Base-by-base conservation (phyloP, 2,329 filamentous ascomycete genomes). In the Aspergillus fumigatus region DNA sequence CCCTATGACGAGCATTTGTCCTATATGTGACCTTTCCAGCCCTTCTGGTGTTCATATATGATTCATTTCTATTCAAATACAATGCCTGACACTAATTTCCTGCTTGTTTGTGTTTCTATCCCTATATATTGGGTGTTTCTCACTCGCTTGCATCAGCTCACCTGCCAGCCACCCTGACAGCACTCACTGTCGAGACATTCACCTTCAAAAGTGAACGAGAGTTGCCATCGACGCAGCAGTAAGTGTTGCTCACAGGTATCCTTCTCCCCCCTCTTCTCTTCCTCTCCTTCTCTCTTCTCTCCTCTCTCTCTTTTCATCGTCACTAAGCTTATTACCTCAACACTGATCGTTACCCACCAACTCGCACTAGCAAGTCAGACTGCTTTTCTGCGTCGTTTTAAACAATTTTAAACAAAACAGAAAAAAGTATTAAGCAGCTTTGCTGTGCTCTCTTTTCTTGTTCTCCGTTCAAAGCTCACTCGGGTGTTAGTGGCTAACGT, bases 271-370 rank as follows among this genome's bases (percentile, higher is more conserved):
- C 47, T 48, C 35, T 47, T 40, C 23, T 52, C 29, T 45, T 51
- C 50, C 51, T 58, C 43, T 50, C 47, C 35, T 50, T 47, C 41
- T 49, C 35, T 47, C 27, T 56, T 40, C 48, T 35, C 17, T 19
- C 17, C 49, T 40, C 51, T 47, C 41, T 49, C 35, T 47, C 27
- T 55, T 35, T 23, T 48, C 50, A 40, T 43, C 47, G 21, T 41
- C 21, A 23, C 21, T 21, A 47, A 14, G 11, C 23, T 23, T 23
- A 26, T 14, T 43, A 25, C 56, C 52, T 55, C 23, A 47, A 41
- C 32, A 21, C 48, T 56, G 59, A n/a, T 55, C 53, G 29, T 29
- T 45, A 43, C 49, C 29, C 23, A 35, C 17, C 23, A 55, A 35
- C 21, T 35, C 48, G 17, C 43, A 35, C 17, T 9, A 47, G 23